Conservation (phyloP, 768 basidiomycete genomes). For the Exidia glandulosa region DNA sequence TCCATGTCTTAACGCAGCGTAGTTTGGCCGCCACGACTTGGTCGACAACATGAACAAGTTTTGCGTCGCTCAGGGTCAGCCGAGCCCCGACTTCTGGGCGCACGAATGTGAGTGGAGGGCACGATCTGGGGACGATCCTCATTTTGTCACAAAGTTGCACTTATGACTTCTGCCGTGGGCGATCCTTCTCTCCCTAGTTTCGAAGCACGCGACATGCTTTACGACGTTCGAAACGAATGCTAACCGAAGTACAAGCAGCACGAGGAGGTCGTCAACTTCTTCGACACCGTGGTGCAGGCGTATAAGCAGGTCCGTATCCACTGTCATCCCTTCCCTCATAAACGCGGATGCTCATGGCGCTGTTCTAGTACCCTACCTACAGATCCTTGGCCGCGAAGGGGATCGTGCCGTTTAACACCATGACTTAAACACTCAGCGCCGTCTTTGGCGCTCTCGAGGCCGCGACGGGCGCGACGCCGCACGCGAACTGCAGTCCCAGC, state of each 20-base stretch:
- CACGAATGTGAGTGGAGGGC: too few species aligned
- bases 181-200: too few species aligned
- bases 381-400: slow-evolving; percentile 58
- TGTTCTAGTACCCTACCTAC: slow-evolving; percentile 55
- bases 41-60: slow-evolving; percentile 41
- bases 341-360: neutral
- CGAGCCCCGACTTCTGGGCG: slow-evolving; percentile 55
- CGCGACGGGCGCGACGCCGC: slow-evolving; percentile 53
- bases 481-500: slow-evolving; percentile 47
- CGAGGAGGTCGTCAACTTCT: slow-evolving; percentile 66
- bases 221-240: slow-evolving; percentile 64
- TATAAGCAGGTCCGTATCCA: slow-evolving; percentile 7
- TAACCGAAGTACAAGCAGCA: slow-evolving; percentile 48
- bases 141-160: too few species aligned
- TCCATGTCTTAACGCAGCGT: neutral
- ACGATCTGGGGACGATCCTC: too few species aligned
- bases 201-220: slow-evolving; percentile 65
- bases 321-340: neutral
- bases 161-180: too few species aligned
- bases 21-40: slow-evolving; percentile 25
- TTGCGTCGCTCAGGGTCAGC: slow-evolving; percentile 56
- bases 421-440: slow-evolving; percentile 43
- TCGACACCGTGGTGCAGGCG: slow-evolving; percentile 41
- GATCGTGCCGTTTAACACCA: slow-evolving; percentile 58
- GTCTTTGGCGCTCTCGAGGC: slow-evolving; percentile 43